These are phyloP conservation scores for Candida insectorum DNA, from an alignment of 805 yeast species.

Conservation along the genomic window DNA sequence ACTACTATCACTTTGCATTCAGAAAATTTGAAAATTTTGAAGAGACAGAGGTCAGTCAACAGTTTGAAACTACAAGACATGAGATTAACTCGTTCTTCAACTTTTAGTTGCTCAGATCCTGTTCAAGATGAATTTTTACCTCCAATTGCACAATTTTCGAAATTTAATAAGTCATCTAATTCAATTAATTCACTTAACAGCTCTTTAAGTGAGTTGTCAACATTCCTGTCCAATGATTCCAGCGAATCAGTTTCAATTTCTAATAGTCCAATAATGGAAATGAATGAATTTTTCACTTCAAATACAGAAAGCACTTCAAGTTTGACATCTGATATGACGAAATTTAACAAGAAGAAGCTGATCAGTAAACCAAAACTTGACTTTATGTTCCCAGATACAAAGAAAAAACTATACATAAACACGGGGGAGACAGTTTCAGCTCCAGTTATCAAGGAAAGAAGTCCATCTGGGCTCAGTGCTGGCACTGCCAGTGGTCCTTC, in stretches of 20 bases:
- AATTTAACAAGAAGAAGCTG: slow-evolving; percentile 4
- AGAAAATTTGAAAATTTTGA: slow-evolving; percentile 26
- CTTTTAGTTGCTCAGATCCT: slow-evolving; percentile 18
- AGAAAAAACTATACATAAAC: too few species aligned
- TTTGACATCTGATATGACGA: too few species aligned
- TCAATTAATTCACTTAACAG: slow-evolving; percentile 17
- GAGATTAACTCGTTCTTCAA: slow-evolving; percentile 22
- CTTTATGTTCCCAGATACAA: too few species aligned
- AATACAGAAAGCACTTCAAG: too few species aligned
- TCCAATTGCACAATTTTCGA: slow-evolving; percentile 22
- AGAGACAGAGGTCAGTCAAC: slow-evolving; percentile 24
- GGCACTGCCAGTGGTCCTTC: neutral
- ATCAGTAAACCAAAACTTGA: neutral
- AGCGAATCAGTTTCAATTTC: slow-evolving; percentile 17
- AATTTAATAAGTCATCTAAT: slow-evolving; percentile 11
- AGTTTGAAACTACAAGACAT: slow-evolving; percentile 7
- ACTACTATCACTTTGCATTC: slow-evolving; percentile 27
- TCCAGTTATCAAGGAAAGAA: neutral
- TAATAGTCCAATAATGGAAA: slow-evolving; percentile 21
- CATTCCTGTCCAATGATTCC: slow-evolving; percentile 14
- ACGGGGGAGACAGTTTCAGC: too few species aligned
- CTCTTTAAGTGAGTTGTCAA: slow-evolving; percentile 17
- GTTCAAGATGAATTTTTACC: slow-evolving; percentile 24
- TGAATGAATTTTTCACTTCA: slow-evolving; percentile 12
- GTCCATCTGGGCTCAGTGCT: neutral